Conservation (phyloP, 2,329 filamentous ascomycete genomes). For the Claviceps citrina region DNA sequence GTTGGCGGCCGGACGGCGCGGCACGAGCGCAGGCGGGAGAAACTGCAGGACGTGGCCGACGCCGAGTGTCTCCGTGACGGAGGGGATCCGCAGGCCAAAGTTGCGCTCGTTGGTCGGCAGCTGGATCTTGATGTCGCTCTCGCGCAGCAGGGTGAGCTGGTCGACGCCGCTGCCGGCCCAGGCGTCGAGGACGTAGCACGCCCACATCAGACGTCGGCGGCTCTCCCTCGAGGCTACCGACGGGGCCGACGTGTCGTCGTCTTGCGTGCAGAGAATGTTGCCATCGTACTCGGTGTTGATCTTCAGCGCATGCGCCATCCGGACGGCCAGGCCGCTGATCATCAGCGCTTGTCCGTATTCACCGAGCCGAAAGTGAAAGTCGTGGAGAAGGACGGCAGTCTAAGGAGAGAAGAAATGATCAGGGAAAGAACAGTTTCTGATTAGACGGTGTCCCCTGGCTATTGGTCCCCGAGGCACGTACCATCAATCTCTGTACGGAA, state of each 20-base stretch:
- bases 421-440: too few species aligned
- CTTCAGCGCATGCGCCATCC: constrained; percentile 27
- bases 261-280: constrained; percentile 23
- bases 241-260: constrained; percentile 15
- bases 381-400: constrained; percentile 24
- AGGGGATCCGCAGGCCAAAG: constrained; percentile 25
- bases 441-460: too few species aligned
- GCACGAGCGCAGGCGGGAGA: constrained; percentile 23
- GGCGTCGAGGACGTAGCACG: constrained; percentile 26
- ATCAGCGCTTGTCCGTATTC: constrained; percentile 26
- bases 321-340: constrained; percentile 25
- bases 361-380: constrained; percentile 24
- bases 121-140: constrained; percentile 27
- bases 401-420: too few species aligned
- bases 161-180: constrained; percentile 25
- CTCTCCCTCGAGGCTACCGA: constrained; percentile 24
- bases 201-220: constrained; percentile 26
- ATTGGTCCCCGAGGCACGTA: too few species aligned
- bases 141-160: constrained; percentile 23
- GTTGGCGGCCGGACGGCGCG: constrained; percentile 23
- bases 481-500: constrained; percentile 24
- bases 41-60: constrained; percentile 26
- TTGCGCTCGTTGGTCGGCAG: constrained; percentile 26
- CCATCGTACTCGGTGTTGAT: constrained; percentile 23
- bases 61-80: constrained; percentile 24